Base-by-base conservation (phyloP, 1,284 basidiomycete genomes). In the Cutaneotrichosporon daszewskae region DNA sequence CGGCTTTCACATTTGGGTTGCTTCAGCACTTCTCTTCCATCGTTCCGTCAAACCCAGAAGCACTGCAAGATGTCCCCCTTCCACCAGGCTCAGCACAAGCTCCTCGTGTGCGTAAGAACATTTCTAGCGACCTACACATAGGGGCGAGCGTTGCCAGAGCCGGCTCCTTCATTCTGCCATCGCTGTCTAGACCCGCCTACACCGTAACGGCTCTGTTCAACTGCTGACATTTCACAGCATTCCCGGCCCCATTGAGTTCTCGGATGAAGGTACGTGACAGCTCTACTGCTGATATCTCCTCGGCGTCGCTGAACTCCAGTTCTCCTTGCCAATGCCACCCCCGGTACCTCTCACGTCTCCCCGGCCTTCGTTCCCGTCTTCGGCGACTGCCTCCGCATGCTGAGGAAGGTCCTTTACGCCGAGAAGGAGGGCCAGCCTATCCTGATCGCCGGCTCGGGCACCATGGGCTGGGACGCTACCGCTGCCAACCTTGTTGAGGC, bases 361-460 rank as follows among this genome's bases (percentile, higher is more conserved):
- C 81, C 84, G 12, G 88, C 90, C 38, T 97, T 99, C 69, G 79
- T 91, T 34, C 81, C 84, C 31, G 80, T 90, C 45, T 89, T 98
- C 57, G 87, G 89, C 29, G 87, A 96, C 65, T 86, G 83, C 68
- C 80, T 98, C 53, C 81, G 84, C 51, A 84, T 95, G 82, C 83
- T 87, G 18, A 77, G 86, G 52, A 75, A 86, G 43, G 81, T 94
- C 4, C 72, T 95, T 33, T 81, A 82, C 70, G 82, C 90, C 29
- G 77, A 80, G 47, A 74, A 76, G 26, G 61, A 49, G 1, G 54
- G 77, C 1, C 92, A 96, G 65, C 85, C 88, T 1, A 87, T 97
- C 75, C 74, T 96, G 57, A 84, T 95, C 43, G 82, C 90, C 23
- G 94, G 94, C 2, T 87, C 84, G 38, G 92, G 92, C n/a, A 97